Evolutionary conservation across 306 rosid genomes (phyloP), one percentile per base, ranked within the genome.

Genomic region (Acacia crassicarpa): DNA sequence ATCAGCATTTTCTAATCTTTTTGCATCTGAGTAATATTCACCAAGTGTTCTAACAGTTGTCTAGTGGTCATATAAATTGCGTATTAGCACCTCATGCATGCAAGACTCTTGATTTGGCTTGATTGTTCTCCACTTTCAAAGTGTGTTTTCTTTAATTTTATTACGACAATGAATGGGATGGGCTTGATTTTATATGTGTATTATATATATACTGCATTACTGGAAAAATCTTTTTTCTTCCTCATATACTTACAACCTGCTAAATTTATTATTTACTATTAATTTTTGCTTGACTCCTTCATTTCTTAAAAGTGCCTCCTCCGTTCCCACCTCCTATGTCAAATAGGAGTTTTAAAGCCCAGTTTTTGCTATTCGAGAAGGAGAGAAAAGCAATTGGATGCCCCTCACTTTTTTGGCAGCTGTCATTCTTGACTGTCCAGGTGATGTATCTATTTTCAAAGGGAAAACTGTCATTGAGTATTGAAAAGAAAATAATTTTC

Each of bases 251-350:
- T 76, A 62, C 80, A 44, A 48, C 78, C 44, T 85, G 30, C 86
- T 83, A 81, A 45, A 72, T 38, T 73, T 84, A 67, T 72, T 76
- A 81, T 79, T 82, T 30, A 54, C 67, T 74, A 81, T 81, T 84
- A 67, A 65, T 86, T 75, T 83, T 74, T 83, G 48, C 77, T 89
- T 86, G 84, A 71, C 62, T 87, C 85, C 85, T 87, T 85, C 87
- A 76, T 85, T 89, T 92, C 90, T 92, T 86, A 86, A 81, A 72
- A 95, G 99, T 93, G 93, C 98, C 99, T 82, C 91, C 94, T 88
- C 95, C 95, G 79, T 82, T 93, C 81, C 99, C 99, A 71, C 98
- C 94, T 81, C 97, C 90, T 82, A 85, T 91, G 84, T 95, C 97
- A 79, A 97, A 97, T 91, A 88, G 84, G 90, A 95, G 98, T 87